These are phyloP conservation scores for Areca catechu DNA, from an alignment of 176 grass and related monocot species.

Conservation along the genomic window DNA sequence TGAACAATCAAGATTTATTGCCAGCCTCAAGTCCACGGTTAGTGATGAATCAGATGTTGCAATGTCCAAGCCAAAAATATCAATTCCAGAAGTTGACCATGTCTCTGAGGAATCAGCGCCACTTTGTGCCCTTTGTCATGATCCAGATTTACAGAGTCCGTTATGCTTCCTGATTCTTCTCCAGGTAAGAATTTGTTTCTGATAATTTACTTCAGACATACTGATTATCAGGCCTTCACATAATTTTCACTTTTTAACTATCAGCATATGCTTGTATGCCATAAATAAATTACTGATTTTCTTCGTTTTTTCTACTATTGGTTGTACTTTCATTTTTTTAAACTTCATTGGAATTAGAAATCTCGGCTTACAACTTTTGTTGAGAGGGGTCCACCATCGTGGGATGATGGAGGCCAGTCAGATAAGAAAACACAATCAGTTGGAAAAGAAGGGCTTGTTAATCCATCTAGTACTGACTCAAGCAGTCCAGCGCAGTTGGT, in stretches of 20 bases:
- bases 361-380: slow-evolving; percentile 83
- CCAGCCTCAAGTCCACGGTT: slow-evolving; percentile 50
- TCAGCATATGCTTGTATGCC: no score
- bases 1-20: slow-evolving; percentile 83
- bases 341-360: slow-evolving; percentile 53
- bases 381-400: slow-evolving; percentile 78
- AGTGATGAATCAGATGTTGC: slow-evolving; percentile 29
- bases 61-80: slow-evolving; percentile 44
- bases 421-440: slow-evolving; percentile 29
- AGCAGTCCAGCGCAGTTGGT: slow-evolving; percentile 33
- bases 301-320: no score
- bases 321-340: slow-evolving; percentile 17
- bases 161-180: slow-evolving; percentile 96
- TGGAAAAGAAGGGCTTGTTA: slow-evolving; percentile 24
- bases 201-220: no score
- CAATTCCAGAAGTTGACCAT: slow-evolving; percentile 28
- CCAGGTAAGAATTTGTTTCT: slow-evolving; percentile 38
- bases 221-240: no score
- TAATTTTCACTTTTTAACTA: no score
- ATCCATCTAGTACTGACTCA: slow-evolving; percentile 28
- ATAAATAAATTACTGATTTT: no score
- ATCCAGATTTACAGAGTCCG: slow-evolving; percentile 82
- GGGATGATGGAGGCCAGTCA: slow-evolving; percentile 39
- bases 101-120: slow-evolving; percentile 41
- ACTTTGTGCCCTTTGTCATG: slow-evolving; percentile 84